phyloP scores from a whole-genome alignment of 2,329 filamentous ascomycete species.

The Fusarium oligoseptatum region DNA sequence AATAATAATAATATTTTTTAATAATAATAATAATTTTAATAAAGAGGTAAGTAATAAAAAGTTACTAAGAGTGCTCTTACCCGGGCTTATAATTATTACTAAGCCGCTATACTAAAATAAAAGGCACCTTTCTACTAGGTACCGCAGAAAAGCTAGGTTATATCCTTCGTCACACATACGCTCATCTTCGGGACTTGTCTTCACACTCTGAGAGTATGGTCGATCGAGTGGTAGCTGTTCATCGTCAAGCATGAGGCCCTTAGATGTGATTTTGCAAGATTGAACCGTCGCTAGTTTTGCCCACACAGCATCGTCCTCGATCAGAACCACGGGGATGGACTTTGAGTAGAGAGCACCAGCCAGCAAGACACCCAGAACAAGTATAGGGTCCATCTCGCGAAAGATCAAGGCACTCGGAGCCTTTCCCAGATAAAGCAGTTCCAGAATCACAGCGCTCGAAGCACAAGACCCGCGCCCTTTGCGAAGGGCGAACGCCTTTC shows the following conservation, averaged over 20 bases:
- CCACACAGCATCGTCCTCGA: background rate
- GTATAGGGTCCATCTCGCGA: background rate
- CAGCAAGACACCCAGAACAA: background rate
- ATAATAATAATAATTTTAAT: no score
- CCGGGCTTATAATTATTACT: no score
- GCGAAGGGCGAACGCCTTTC: background rate
- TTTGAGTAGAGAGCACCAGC: background rate
- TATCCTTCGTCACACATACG: no score
- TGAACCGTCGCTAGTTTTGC: background rate
- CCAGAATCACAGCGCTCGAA: background rate
- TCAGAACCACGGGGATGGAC: background rate
- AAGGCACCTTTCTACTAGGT: no score
- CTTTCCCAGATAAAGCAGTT: background rate
- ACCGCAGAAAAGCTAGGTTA: no score
- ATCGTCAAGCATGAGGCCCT: background rate
- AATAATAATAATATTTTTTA: no score
- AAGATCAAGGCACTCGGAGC: background rate
- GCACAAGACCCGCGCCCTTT: background rate
- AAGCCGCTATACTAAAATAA: no score
- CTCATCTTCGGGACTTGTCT: background rate
- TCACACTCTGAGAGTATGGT: background rate
- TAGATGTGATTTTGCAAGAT: background rate
- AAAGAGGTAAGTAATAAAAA: no score
- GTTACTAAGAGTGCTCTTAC: no score
- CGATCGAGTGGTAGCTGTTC: background rate